Evolutionary conservation across 1,284 basidiomycete genomes (phyloP), one percentile per base, ranked within the genome.

Genomic region (Malassezia globosa): DNA sequence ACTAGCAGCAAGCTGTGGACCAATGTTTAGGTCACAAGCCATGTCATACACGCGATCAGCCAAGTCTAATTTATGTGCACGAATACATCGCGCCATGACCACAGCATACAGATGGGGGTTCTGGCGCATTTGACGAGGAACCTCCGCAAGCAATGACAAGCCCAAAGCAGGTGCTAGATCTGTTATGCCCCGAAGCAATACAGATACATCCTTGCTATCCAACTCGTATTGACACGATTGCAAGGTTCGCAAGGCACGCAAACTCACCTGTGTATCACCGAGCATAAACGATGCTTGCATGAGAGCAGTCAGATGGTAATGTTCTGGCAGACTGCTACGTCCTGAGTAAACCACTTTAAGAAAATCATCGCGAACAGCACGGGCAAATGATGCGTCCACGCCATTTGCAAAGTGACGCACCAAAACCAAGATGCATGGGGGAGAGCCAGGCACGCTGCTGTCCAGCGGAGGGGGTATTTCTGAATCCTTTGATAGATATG

Each of bases 51-150:
- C 24, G 2, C 18, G 16, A 13, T 34, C 35, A 5, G 40, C 39
- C 4, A 43, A 22, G 7, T 47, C 50, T 6, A 42, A 18, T 10
- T 33, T 38, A 3, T 10, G 14, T 19, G 16, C 8, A 10, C 22
- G 10, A 7, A 47, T 8, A 27, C 38, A 46, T 2, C 40, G 38
- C 7, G 50, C 26, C 13, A 52, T 26, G 2, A 52, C 35, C n/a
- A 42, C 50, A 4, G 44, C 46, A 40, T 47, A 52, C 7, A 52
- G 33, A 7, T 26, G 44, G 29, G 38, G 35, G 18, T 51, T n/a
- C 23, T 18, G 11, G 7, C 22, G 21, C n/a, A 7, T 18, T n/a
- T 33, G 10, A 11, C 10, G 14, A 7, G 22, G n/a, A 14, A 29
- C 6, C 1, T 26, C 18, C 19, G 21, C 18, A 10, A 46, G 18